Evolutionary conservation across 805 yeast species (phyloP).

Genomic region (Lipomyces lipofer): DNA sequence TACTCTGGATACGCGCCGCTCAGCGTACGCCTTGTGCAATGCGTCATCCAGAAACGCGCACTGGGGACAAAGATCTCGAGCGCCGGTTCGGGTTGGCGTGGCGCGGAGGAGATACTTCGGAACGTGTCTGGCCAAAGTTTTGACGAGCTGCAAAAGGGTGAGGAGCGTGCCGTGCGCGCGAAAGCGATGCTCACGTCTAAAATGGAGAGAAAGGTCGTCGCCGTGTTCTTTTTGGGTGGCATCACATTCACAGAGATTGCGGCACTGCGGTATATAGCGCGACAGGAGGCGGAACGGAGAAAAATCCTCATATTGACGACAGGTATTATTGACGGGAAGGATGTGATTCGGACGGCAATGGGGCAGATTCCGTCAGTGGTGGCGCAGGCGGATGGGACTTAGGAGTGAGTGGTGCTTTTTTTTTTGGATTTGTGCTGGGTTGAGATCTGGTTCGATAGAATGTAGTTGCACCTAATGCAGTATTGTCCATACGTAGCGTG

Average conservation of each 20-base stretch:
- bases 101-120: constrained; percentile 43
- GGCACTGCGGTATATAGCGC: constrained; percentile 63
- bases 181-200: constrained; percentile 28
- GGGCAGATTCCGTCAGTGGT: constrained; percentile 13
- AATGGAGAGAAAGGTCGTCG: constrained; percentile 38
- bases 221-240: constrained; percentile 77
- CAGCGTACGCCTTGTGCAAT: constrained; percentile 65
- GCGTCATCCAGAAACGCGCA: constrained; percentile 55
- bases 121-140: constrained; percentile 42
- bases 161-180: constrained; percentile 26
- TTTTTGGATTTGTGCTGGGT: not conserved
- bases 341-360: constrained; percentile 37
- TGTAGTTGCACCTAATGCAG: not conserved
- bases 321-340: constrained; percentile 49
- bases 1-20: constrained; percentile 85
- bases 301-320: constrained; percentile 51
- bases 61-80: constrained; percentile 21
- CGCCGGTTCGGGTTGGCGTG: constrained; percentile 42
- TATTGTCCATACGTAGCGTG: not conserved
- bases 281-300: constrained; percentile 39
- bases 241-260: constrained; percentile 81
- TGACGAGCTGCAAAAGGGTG: constrained; percentile 37
- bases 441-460: not conserved
- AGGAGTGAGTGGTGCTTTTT: not conserved
- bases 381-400: not conserved